These are phyloP conservation scores for Suhomyces bribrorum DNA, from an alignment of 1,139 yeast genomes.

Conservation along the genomic window DNA sequence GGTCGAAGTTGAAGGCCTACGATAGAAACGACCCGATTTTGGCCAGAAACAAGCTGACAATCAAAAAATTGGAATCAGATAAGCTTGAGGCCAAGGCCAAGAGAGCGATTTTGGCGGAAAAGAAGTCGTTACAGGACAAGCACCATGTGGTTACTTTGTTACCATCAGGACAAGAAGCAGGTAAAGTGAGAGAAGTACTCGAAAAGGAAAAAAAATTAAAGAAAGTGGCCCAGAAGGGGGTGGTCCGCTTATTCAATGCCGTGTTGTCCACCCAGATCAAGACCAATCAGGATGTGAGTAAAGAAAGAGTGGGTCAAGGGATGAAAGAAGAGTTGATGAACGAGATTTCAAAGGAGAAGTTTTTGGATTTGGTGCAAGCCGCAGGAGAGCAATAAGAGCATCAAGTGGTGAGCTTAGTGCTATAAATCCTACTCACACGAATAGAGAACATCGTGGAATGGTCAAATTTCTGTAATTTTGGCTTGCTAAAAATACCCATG, in stretches of 20 bases:
- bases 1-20: slow-evolving; percentile 84
- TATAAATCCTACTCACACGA: too few species aligned
- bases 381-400: slow-evolving; percentile 52
- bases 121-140: slow-evolving; percentile 65
- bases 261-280: slow-evolving; percentile 78
- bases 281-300: slow-evolving; percentile 46
- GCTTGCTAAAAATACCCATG: too few species aligned
- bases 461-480: too few species aligned
- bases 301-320: slow-evolving; percentile 37
- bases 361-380: slow-evolving; percentile 83
- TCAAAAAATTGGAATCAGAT: slow-evolving; percentile 76
- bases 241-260: slow-evolving; percentile 87
- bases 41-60: slow-evolving; percentile 68
- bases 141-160: slow-evolving; percentile 67
- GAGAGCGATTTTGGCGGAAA: slow-evolving; percentile 67
- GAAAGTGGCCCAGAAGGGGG: slow-evolving; percentile 92
- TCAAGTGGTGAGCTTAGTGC: too few species aligned
- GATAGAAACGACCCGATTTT: slow-evolving; percentile 87
- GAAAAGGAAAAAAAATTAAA: slow-evolving; percentile 73
- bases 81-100: slow-evolving; percentile 85
- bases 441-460: too few species aligned
- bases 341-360: slow-evolving; percentile 86
- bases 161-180: slow-evolving; percentile 58
- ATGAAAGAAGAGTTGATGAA: slow-evolving; percentile 65
- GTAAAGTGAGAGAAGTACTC: slow-evolving; percentile 54